Evolutionary conservation across 106 monocot genomes (phyloP).

Genomic region (Dendrobium catenatum): DNA sequence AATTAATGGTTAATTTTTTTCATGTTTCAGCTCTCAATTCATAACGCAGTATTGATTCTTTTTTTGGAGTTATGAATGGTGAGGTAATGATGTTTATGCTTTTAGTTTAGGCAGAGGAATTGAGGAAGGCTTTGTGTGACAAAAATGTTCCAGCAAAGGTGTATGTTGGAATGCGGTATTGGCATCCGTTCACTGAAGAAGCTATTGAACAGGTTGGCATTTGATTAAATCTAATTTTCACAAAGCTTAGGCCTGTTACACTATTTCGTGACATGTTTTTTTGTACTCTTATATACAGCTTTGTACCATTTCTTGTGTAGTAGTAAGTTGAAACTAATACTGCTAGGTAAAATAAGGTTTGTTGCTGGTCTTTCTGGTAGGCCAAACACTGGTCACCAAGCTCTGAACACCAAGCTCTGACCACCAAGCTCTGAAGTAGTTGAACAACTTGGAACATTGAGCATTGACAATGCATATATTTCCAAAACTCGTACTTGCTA

Average conservation of each 20-base stretch:
- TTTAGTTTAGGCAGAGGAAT: conserved; percentile 68
- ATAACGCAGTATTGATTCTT: neutral
- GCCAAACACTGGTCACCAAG: neutral
- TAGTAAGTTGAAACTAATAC: neutral
- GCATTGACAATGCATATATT: neutral
- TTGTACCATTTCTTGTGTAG: neutral
- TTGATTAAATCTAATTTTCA: conserved; percentile 4
- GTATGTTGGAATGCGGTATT: conserved; percentile 99
- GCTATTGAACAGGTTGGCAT: conserved; percentile 76
- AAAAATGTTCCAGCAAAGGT: conserved; percentile 89
- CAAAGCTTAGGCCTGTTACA: neutral
- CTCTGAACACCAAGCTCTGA: neutral
- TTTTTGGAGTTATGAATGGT: neutral
- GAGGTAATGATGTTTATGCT: neutral
- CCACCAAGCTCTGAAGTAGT: neutral
- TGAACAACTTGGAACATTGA: neutral
- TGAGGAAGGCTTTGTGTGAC: conserved; percentile 56
- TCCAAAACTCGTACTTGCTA: neutral
- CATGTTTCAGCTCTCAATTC: neutral
- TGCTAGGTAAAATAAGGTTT: neutral
- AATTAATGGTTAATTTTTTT: neutral
- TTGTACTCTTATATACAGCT: neutral
- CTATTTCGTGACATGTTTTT: neutral
- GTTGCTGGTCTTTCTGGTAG: neutral
- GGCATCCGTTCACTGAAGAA: conserved; percentile 99